Evolutionary conservation across 148 eudicot species (phyloP).

Genomic region (Linanthus parryae): DNA sequence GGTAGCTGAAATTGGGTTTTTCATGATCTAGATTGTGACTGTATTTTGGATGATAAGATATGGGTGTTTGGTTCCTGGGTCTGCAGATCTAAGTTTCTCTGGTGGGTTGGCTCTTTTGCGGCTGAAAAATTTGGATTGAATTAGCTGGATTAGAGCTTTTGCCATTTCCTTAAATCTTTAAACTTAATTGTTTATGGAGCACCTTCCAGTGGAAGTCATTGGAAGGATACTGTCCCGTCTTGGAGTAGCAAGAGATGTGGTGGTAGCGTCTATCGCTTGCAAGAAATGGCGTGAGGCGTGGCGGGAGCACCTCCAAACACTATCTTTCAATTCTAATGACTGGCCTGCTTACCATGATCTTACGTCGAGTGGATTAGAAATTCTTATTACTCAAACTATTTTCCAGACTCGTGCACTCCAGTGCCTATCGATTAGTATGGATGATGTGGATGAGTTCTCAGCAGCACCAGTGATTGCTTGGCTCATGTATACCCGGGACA

Average conservation of each 20-base stretch:
- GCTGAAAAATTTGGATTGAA: no score
- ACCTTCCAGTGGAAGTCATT: constrained; percentile 81
- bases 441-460: constrained; percentile 84
- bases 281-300: constrained; percentile 82
- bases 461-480: constrained; percentile 91
- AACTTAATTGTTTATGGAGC: constrained; percentile 70
- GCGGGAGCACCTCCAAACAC: constrained; percentile 60
- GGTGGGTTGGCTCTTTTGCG: no score
- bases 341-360: constrained; percentile 62
- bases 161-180: no score
- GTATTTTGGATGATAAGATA: no score
- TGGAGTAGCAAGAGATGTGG: constrained; percentile 72
- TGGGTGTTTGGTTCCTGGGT: no score
- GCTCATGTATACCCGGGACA: constrained; percentile 84
- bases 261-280: constrained; percentile 76
- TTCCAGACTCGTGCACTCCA: constrained; percentile 74
- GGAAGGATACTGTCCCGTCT: constrained; percentile 86
- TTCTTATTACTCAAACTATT: constrained; percentile 77
- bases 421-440: constrained; percentile 56
- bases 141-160: no score
- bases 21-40: no score
- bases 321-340: constrained; percentile 64
- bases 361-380: constrained; percentile 48
- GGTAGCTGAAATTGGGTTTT: no score
- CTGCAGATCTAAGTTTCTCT: no score